Evolutionary conservation across 2,329 filamentous ascomycete species (phyloP).

Genomic region (Arthrobotrys pseudoclavata): DNA sequence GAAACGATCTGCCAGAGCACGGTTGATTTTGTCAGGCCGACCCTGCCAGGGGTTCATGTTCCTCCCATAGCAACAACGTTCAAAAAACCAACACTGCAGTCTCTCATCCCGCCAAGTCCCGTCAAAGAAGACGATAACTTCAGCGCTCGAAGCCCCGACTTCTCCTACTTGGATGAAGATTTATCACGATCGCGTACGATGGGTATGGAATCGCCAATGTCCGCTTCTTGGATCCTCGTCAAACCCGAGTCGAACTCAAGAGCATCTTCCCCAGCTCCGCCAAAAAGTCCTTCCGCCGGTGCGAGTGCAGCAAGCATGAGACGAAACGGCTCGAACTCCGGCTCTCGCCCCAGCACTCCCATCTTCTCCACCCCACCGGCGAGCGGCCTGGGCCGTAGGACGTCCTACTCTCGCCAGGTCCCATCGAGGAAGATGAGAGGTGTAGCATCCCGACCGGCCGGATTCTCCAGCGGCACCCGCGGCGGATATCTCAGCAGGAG

Average conservation of each 20-base stretch:
- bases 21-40: conserved; percentile 32
- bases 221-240: conserved; percentile 55
- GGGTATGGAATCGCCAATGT: conserved; percentile 55
- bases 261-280: conserved; percentile 39
- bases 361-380: conserved; percentile 41
- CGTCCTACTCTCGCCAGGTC: conserved; percentile 40
- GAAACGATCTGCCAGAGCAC: conserved; percentile 25
- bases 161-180: conserved; percentile 47
- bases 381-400: conserved; percentile 25
- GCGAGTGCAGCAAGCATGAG: conserved; percentile 55
- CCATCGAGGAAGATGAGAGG: conserved; percentile 55
- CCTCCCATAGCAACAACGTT: conserved; percentile 28
- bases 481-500: conserved; percentile 43
- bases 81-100: conserved; percentile 50
- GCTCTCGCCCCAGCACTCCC: conserved; percentile 33
- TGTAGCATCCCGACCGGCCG: conserved; percentile 35
- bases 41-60: conserved; percentile 19
- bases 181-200: conserved; percentile 41
- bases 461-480: conserved; percentile 5
- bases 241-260: conserved; percentile 52
- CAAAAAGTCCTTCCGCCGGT: conserved; percentile 27
- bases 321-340: conserved; percentile 40
- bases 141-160: conserved; percentile 38
- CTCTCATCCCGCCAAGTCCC: conserved; percentile 52
- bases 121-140: conserved; percentile 47